Evolutionary conservation across 2,329 filamentous ascomycete species (phyloP).

Genomic region (Fusarium neocosmosporiellum): DNA sequence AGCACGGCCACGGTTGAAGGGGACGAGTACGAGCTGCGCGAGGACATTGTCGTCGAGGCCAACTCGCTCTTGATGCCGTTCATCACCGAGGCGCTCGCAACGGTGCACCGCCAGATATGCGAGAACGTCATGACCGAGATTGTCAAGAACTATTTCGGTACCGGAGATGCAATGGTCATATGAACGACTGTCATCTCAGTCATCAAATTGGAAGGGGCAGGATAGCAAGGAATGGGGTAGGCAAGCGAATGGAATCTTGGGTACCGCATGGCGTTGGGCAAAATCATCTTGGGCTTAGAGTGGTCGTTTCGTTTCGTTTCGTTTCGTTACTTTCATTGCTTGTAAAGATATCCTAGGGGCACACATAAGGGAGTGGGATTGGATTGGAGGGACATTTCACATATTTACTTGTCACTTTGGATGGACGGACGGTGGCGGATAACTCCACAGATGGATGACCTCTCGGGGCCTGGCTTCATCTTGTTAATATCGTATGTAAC

Average conservation of each 20-base stretch:
- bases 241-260: background rate
- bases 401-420: background rate
- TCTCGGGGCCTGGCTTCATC: background rate
- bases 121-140: slow-evolving; percentile 47
- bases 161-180: background rate
- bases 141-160: slow-evolving; percentile 41
- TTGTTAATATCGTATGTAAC: slow-evolving; percentile 11
- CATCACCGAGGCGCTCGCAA: slow-evolving; percentile 44
- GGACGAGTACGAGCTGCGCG: slow-evolving; percentile 49
- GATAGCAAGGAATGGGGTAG: background rate
- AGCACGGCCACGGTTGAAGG: slow-evolving; percentile 40
- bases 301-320: background rate
- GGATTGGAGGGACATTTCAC: background rate
- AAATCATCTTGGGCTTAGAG: slow-evolving; percentile 19
- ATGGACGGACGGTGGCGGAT: background rate
- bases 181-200: background rate
- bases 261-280: slow-evolving; percentile 29
- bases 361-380: background rate
- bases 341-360: slow-evolving; percentile 18
- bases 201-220: background rate
- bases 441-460: slow-evolving; percentile 4
- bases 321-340: background rate
- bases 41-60: slow-evolving; percentile 48
- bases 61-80: slow-evolving; percentile 52
- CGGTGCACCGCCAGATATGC: slow-evolving; percentile 47